Base-by-base conservation (phyloP, 1,284 basidiomycete genomes). In the Inonotus hispidus region DNA sequence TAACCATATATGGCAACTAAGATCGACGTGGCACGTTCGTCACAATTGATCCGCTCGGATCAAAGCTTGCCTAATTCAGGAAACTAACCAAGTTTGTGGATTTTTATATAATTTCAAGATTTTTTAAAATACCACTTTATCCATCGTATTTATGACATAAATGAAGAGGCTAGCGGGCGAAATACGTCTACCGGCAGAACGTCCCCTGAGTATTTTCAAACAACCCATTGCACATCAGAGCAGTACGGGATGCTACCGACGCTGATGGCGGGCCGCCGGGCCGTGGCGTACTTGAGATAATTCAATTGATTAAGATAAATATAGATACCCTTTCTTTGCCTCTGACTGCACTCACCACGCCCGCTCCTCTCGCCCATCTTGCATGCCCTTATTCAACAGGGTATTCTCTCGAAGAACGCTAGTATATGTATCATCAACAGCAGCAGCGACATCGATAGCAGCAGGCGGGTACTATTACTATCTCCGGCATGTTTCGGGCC, bases 391-490 rank as follows among this genome's bases (percentile, higher is more conserved):
- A 7, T 37, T 59, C 50, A 58, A 23, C 50, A 38, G 35, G 32
- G 67, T 87, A 23, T 79, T 87, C 68, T 82, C 82, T 14, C 76
- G 80, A 56, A 77, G 80, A 41, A 79, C 80, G 0, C 72, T 88
- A 23, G 81, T 77, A 2, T 72, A 79, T 65, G 78, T 76, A 53
- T 74, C 82, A 0, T 80, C 79, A 39, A 79, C 82, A 2, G 80
- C 79, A 39, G 79, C 82, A 2, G 80, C 84, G 4, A 70, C 75
- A 41, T 70, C 83, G 25, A 73, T 78, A 23, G 75, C 79, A 6
- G 83, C 79, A 5, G 80, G 82, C n/a, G 82, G 84, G 2, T 88
- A 87, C 73, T 84, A 79, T 72, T 88, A 82, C 67, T 78, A 90
- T 61, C 32, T 43, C 8, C 19, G n/a, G 11, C 41, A n/a, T 16